Evolutionary conservation across 2,329 filamentous ascomycete species (phyloP), one percentile per base, ranked within the genome.

Genomic region (Sphaerulina vaccinii): DNA sequence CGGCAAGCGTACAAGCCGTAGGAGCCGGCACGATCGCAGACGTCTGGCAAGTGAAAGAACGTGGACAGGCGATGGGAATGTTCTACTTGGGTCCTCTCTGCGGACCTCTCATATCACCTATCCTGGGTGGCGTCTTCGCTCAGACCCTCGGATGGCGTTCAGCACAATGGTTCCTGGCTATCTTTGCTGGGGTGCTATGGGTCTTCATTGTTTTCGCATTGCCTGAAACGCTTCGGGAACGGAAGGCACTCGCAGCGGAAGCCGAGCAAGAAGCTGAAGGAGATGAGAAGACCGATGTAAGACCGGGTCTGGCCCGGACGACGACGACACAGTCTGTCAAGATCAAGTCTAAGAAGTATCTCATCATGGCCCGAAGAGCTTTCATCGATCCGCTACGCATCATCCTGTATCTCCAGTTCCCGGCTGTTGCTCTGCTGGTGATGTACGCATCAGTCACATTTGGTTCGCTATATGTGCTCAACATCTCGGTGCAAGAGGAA

Each of bases 11-110:
- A 0, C 88, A 92, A 67, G 86, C 88, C 6, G 88, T 93, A 6
- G 88, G 89, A 3, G 88, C 88, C 1, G 89, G 89, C 5, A 91
- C 88, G 2, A 88, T 93, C 52, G 84, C 88, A 38, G 88, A 93
- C 65, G 77, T 92, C 10, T 95, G 88, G 85, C 85, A 89, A 57
- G 70, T 83, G 0, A 77, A 74, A 42, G 85, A 92, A 67, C 76
- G 89, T 43, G 89, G 89, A 2, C 75, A 74, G 13, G 88, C 88
- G n/a, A 93, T 93, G 88, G 82, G 86, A 2, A 77, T 88, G 35
- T 93, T 92, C 70, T 93, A 91, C 62, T 77, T 93, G 0, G 89
- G 89, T 0, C 88, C 89, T 0, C 71, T 93, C 7, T 79, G 84
- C 42, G 88, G 88, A 0, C 89, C 89, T 0, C 71, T 93, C 11